A percentile compares a stretch with the other conserved stretches of the same genome.
Evolutionary conservation across 805 yeast genomes (phyloP).

Genomic region (Barnettozyma pratensis): DNA sequence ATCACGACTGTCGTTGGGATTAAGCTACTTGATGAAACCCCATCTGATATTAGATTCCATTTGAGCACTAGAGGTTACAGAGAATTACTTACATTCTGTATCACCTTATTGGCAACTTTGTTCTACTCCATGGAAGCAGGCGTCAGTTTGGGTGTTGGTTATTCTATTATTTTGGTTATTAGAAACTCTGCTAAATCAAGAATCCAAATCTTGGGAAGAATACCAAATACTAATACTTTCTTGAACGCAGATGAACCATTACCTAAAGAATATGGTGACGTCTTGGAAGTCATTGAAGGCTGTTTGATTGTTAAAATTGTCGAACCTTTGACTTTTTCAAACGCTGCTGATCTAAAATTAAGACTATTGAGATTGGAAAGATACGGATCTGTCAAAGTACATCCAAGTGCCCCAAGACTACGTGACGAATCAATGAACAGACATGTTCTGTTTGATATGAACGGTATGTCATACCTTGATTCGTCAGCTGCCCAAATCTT

Average conservation of each 20-base stretch:
- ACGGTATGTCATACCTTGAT: slow-evolving; percentile 79
- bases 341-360: slow-evolving; percentile 68
- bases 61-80: slow-evolving; percentile 67
- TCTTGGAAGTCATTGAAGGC: slow-evolving; percentile 52
- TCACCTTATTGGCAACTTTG: slow-evolving; percentile 61
- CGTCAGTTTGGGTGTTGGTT: slow-evolving; percentile 78
- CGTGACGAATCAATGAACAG: slow-evolving; percentile 42
- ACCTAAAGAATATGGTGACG: slow-evolving; percentile 24
- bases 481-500: slow-evolving; percentile 75
- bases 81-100: slow-evolving; percentile 63
- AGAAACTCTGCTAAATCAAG: slow-evolving; percentile 77
- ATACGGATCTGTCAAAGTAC: slow-evolving; percentile 69
- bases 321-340: slow-evolving; percentile 86
- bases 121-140: slow-evolving; percentile 85
- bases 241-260: slow-evolving; percentile 65
- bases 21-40: slow-evolving; percentile 77
- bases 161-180: slow-evolving; percentile 74
- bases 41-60: slow-evolving; percentile 71
- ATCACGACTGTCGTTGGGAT: slow-evolving; percentile 77
- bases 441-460: slow-evolving; percentile 66
- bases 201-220: slow-evolving; percentile 74
- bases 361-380: slow-evolving; percentile 65
- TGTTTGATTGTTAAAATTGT: slow-evolving; percentile 77
- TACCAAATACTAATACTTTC: slow-evolving; percentile 56
- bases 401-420: slow-evolving; percentile 65